Conservation (phyloP, 495 filamentous ascomycete species). For the Penicillium subrubescens region DNA sequence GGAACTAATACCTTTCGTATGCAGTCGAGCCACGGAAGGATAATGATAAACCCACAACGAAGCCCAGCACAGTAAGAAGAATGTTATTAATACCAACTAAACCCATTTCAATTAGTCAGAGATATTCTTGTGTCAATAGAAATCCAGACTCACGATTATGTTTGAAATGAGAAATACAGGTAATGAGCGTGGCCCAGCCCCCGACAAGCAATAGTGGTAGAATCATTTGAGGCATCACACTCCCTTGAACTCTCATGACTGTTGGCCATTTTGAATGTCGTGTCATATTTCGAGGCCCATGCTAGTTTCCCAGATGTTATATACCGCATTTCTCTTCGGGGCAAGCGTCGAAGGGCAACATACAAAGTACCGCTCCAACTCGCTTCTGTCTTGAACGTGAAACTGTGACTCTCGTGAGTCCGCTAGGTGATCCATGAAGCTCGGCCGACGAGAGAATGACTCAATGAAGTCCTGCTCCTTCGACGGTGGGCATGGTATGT, state of each 20-base stretch:
- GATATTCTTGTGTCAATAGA: no score
- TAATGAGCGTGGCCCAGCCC: constrained; percentile 70
- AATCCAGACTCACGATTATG: constrained; percentile 44
- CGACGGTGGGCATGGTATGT: constrained; percentile 1
- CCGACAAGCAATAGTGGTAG: constrained; percentile 68
- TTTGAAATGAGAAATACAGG: constrained; percentile 58
- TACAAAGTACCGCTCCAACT: constrained; percentile 50
- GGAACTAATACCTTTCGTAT: constrained; percentile 65
- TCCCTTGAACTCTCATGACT: constrained; percentile 77
- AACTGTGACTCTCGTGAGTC: constrained; percentile 43
- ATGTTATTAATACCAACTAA: constrained; percentile 62
- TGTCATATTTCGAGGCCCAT: constrained; percentile 68
- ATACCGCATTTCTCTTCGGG: not conserved
- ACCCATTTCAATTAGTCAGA: not conserved
- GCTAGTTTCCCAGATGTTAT: constrained; percentile 24
- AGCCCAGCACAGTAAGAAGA: constrained; percentile 82
- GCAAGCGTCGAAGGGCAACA: constrained; percentile 11
- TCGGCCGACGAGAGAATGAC: constrained; percentile 39
- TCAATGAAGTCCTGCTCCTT: constrained; percentile 33
- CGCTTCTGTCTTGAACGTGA: constrained; percentile 33
- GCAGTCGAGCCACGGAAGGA: constrained; percentile 84
- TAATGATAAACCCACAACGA: constrained; percentile 81
- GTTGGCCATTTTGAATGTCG: constrained; percentile 81
- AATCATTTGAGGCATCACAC: constrained; percentile 78
- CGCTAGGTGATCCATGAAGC: constrained; percentile 43